Percentiles rank a stretch among this genome's conserved stretches.
These are phyloP conservation scores for Linnemannia hyalina DNA, from an alignment of 192 early-diverging fungal genomes.

Conservation along the genomic window DNA sequence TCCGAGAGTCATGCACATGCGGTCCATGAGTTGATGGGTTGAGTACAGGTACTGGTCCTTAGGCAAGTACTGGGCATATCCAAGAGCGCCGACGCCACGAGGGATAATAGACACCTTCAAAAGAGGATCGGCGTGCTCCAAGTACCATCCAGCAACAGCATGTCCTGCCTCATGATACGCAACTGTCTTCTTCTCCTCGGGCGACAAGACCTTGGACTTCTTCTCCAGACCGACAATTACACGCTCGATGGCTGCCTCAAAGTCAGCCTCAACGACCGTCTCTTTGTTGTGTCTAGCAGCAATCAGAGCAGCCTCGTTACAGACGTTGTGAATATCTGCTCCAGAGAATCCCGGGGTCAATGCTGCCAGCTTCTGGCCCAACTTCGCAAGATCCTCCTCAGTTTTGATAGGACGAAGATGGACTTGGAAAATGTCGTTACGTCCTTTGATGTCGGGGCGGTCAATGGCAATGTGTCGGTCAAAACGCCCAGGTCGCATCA, in stretches of 20 bases:
- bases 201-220: slow-evolving; percentile 93
- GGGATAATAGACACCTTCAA: slow-evolving; percentile 99
- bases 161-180: slow-evolving; percentile 99
- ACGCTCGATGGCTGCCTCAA: slow-evolving; percentile 98
- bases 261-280: slow-evolving; percentile 87
- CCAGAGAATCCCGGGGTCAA: slow-evolving; percentile 99
- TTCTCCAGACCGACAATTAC: slow-evolving; percentile 99
- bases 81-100: slow-evolving; percentile 93
- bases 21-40: slow-evolving; percentile 90
- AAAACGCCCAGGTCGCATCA: slow-evolving; percentile 98
- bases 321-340: slow-evolving; percentile 98
- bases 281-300: slow-evolving; percentile 90
- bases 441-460: slow-evolving; percentile 95
- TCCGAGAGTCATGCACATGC: slow-evolving; percentile 92
- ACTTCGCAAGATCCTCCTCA: slow-evolving; percentile 79
- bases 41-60: slow-evolving; percentile 98
- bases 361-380: slow-evolving; percentile 91
- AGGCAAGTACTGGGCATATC: slow-evolving; percentile 99
- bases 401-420: slow-evolving; percentile 95
- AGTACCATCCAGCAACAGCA: slow-evolving; percentile 98
- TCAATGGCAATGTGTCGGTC: slow-evolving; percentile 99
- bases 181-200: slow-evolving; percentile 98
- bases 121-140: slow-evolving; percentile 95
- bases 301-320: slow-evolving; percentile 98
- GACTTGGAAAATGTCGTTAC: slow-evolving; percentile 96